These are phyloP conservation scores for Auricularia sp. DNA, from an alignment of 768 basidiomycete species.

Conservation along the genomic window DNA sequence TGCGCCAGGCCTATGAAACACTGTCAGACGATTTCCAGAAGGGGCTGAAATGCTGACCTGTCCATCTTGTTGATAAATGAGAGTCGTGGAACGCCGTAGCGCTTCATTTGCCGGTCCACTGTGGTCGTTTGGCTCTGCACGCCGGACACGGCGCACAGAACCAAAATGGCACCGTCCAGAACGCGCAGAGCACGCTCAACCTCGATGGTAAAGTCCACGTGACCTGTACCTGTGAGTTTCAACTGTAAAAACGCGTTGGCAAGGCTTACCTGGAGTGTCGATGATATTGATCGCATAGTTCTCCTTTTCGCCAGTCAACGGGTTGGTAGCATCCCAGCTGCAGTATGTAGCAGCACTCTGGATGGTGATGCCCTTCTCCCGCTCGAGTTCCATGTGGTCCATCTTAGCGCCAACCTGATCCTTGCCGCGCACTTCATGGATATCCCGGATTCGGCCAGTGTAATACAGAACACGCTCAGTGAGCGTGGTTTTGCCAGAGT, in stretches of 20 bases:
- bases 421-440: slow-evolving; percentile 90
- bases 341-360: slow-evolving; percentile 98
- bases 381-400: slow-evolving; percentile 98
- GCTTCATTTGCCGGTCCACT: slow-evolving; percentile 96
- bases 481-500: slow-evolving; percentile 95
- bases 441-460: slow-evolving; percentile 89
- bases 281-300: slow-evolving; percentile 97
- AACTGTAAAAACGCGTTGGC: neutral
- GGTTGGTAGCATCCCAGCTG: slow-evolving; percentile 77
- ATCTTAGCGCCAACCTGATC: slow-evolving; percentile 98
- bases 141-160: slow-evolving; percentile 93
- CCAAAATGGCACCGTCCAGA: slow-evolving; percentile 91
- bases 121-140: slow-evolving; percentile 98
- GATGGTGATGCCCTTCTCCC: slow-evolving; percentile 99
- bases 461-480: slow-evolving; percentile 95
- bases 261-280: slow-evolving; percentile 77
- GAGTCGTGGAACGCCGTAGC: slow-evolving; percentile 90
- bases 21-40: no score
- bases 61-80: slow-evolving; percentile 99
- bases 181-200: slow-evolving; percentile 95
- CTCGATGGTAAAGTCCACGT: slow-evolving; percentile 99
- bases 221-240: slow-evolving; percentile 44
- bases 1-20: slow-evolving; percentile 66
- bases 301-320: slow-evolving; percentile 51
- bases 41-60: slow-evolving; percentile 36